A percentile compares a stretch with the other conserved stretches of the same genome.
These are phyloP conservation scores for Medicago ruthenica DNA, from an alignment of 306 rosid species.

Conservation along the genomic window DNA sequence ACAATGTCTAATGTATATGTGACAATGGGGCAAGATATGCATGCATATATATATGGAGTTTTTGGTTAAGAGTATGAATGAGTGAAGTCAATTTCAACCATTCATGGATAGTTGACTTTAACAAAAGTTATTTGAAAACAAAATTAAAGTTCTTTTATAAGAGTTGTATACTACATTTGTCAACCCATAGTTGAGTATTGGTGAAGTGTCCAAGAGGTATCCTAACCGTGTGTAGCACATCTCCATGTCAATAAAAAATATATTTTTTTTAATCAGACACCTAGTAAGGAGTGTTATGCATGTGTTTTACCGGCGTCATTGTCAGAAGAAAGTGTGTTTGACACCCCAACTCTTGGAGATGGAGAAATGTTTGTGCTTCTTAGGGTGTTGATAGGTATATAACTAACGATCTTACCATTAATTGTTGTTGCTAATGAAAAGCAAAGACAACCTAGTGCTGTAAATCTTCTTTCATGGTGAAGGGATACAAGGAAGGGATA, in stretches of 20 bases:
- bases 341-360: neutral
- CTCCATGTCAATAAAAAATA: neutral
- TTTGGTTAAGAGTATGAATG: neutral
- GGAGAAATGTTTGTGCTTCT: neutral
- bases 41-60: neutral
- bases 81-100: neutral
- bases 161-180: neutral
- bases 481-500: constrained; percentile 7
- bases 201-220: neutral
- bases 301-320: neutral
- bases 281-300: neutral
- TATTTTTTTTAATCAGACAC: neutral
- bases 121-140: neutral
- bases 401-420: constrained; percentile 6
- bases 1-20: neutral
- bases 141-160: neutral
- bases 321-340: neutral
- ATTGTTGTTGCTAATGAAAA: constrained; percentile 3
- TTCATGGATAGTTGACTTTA: neutral
- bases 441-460: neutral
- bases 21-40: neutral
- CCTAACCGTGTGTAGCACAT: neutral
- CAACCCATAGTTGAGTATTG: constrained; percentile 9
- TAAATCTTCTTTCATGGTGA: neutral
- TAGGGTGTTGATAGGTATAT: neutral